Evolutionary conservation across 257 asterid species (phyloP).

Genomic region (Petrea volubilis): DNA sequence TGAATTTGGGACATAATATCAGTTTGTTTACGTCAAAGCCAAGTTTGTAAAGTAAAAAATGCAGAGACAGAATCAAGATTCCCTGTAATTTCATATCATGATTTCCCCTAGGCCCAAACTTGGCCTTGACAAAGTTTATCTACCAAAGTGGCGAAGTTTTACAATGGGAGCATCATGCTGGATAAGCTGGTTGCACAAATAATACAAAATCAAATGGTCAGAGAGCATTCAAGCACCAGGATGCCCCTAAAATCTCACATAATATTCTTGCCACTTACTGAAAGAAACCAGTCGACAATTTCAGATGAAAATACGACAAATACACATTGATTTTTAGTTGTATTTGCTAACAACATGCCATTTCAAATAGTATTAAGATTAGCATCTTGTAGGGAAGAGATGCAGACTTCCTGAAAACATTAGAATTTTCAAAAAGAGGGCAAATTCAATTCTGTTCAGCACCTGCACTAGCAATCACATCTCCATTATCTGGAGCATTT

Average conservation of each 20-base stretch:
- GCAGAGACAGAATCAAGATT: neutral
- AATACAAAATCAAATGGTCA: neutral
- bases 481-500: neutral
- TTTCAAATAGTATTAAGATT: conserved; percentile 1
- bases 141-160: conserved; percentile 7
- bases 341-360: conserved; percentile 6
- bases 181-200: neutral
- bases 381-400: neutral
- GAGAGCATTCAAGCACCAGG: neutral
- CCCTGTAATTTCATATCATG: neutral
- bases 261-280: conserved; percentile 5
- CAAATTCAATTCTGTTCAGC: conserved; percentile 2
- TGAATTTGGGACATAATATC: neutral
- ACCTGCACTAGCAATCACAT: conserved; percentile 5
- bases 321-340: neutral
- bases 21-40: neutral
- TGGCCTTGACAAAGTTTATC: neutral
- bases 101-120: neutral
- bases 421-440: neutral
- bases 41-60: neutral
- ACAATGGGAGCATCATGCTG: neutral
- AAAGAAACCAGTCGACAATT: conserved; percentile 8
- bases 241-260: neutral
- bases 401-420: neutral
- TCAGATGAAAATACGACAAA: conserved; percentile 5